Conservation (phyloP, 352 stramenopile genomes). For the Phytophthora cactorum region DNA sequence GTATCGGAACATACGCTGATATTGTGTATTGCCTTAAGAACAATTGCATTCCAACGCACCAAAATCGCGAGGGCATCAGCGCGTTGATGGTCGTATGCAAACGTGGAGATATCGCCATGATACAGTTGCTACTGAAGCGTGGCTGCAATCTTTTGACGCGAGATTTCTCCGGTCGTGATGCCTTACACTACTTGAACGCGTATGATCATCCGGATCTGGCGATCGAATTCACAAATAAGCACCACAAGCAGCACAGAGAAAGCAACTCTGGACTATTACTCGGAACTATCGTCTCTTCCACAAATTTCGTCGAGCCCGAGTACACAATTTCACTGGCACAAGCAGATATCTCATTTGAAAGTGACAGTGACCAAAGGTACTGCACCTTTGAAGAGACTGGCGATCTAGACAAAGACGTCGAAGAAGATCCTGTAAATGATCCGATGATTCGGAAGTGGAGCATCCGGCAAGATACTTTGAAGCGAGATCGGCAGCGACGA, state of each 20-base stretch:
- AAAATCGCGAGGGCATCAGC: slow-evolving; percentile 54
- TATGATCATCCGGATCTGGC: slow-evolving; percentile 56
- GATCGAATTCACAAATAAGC: slow-evolving; percentile 31
- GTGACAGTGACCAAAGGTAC: slow-evolving; percentile 1
- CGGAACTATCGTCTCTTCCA: background rate
- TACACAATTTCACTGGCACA: slow-evolving; percentile 29
- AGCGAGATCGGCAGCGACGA: slow-evolving; percentile 32
- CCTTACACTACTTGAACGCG: slow-evolving; percentile 46
- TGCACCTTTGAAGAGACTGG: slow-evolving; percentile 5
- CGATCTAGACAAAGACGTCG: background rate
- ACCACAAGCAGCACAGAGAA: slow-evolving; percentile 7
- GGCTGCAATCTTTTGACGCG: slow-evolving; percentile 44
- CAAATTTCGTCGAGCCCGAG: slow-evolving; percentile 5
- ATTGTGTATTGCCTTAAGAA: slow-evolving; percentile 44
- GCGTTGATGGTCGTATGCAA: slow-evolving; percentile 58
- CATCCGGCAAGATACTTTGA: slow-evolving; percentile 43
- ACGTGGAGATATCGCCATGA: slow-evolving; percentile 41
- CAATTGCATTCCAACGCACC: slow-evolving; percentile 50
- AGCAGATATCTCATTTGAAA: slow-evolving; percentile 18
- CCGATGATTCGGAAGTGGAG: slow-evolving; percentile 43
- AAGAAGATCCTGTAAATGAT: slow-evolving; percentile 14
- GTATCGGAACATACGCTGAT: slow-evolving; percentile 36
- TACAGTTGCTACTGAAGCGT: slow-evolving; percentile 46
- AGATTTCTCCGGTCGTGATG: slow-evolving; percentile 55
- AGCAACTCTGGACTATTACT: slow-evolving; percentile 10